phyloP scores from a whole-genome alignment of 805 yeast genomes.

The Schwanniomyces sp. region DNA sequence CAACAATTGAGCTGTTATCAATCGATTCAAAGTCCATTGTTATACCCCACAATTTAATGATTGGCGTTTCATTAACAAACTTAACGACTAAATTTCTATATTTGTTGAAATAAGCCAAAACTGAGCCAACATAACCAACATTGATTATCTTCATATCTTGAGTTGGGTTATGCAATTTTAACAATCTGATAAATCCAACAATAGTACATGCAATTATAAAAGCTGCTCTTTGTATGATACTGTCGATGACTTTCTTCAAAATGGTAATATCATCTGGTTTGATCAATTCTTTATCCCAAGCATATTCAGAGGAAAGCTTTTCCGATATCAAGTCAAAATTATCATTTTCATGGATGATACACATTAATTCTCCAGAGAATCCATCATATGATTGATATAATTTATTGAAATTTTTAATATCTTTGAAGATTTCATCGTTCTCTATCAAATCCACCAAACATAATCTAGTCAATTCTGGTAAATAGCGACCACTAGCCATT shows the following conservation, averaged over 20 bases:
- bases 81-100: conserved; percentile 33
- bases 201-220: conserved; percentile 42
- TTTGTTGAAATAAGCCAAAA: conserved; percentile 41
- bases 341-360: conserved; percentile 33
- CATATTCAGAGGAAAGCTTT: conserved; percentile 19
- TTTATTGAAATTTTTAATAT: conserved; percentile 11
- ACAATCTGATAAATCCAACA: conserved; percentile 34
- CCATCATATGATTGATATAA: conserved; percentile 24
- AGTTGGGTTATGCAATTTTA: conserved; percentile 19
- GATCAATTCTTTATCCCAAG: conserved; percentile 19
- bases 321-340: conserved; percentile 16
- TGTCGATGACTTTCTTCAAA: conserved; percentile 30
- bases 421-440: conserved; percentile 23
- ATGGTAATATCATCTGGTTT: conserved; percentile 21
- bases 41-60: conserved; percentile 22
- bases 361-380: conserved; percentile 42
- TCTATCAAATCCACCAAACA: conserved; percentile 35
- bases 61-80: conserved; percentile 23
- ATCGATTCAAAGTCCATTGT: conserved; percentile 38
- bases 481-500: conserved; percentile 54
- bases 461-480: conserved; percentile 53
- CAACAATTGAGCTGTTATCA: conserved; percentile 49
- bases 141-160: conserved; percentile 19
- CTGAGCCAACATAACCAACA: conserved; percentile 54
- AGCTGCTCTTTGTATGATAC: conserved; percentile 47